These are phyloP conservation scores for Penicillium carneum DNA, from an alignment of 2,329 filamentous ascomycete species.

Conservation along the genomic window DNA sequence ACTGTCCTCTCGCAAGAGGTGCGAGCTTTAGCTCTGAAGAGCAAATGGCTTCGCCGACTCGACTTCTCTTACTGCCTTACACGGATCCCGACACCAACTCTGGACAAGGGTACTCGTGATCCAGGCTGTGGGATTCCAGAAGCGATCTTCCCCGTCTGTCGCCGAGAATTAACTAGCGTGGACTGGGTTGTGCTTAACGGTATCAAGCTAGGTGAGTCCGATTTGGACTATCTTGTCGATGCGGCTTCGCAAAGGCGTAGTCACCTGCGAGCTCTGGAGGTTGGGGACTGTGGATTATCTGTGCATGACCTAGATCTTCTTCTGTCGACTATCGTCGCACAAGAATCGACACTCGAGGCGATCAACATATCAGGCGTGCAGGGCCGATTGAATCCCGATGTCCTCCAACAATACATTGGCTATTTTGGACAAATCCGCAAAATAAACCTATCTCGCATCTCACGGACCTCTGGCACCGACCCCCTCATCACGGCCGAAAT, in stretches of 20 bases:
- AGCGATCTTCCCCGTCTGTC: conserved; percentile 72
- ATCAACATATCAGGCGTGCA: conserved; percentile 72
- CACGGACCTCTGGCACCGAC: conserved; percentile 68
- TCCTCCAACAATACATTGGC: conserved; percentile 71
- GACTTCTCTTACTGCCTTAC: conserved; percentile 71
- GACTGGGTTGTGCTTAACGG: conserved; percentile 75
- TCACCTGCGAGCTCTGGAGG: conserved; percentile 71
- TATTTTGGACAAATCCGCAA: conserved; percentile 72
- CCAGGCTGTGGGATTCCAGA: conserved; percentile 73
- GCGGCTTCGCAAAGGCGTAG: conserved; percentile 71
- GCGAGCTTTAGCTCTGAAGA: conserved; percentile 71
- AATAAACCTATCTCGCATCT: conserved; percentile 70
- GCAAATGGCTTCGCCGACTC: conserved; percentile 66
- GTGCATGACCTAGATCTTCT: conserved; percentile 63
- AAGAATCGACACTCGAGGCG: conserved; percentile 71
- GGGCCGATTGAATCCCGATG: conserved; percentile 67
- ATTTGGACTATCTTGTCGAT: conserved; percentile 71
- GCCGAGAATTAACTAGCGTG: conserved; percentile 71
- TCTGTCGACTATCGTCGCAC: conserved; percentile 68
- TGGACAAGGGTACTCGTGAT: conserved; percentile 60
- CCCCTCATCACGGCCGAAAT: conserved; percentile 71
- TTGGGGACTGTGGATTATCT: conserved; percentile 67
- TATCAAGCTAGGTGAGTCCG: conserved; percentile 73
- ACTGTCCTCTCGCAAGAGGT: conserved; percentile 73
- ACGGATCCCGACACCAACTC: conserved; percentile 62